Evolutionary conservation across 306 rosid genomes (phyloP).

Genomic region (Trifolium pratense): DNA sequence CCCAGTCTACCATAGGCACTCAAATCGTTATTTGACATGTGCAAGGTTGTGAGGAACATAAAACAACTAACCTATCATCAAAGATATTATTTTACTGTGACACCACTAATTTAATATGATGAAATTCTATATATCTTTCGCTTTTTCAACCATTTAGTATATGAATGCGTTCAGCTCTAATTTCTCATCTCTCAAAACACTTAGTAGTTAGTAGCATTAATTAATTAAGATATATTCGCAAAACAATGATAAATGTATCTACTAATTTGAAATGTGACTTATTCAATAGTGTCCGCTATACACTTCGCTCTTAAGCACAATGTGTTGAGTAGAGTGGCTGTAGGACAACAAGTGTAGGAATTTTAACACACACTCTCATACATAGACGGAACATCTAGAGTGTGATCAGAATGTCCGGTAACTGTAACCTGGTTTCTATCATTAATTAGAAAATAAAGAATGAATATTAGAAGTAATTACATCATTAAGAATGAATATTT

Average conservation of each 20-base stretch:
- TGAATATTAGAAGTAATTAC: too few species aligned
- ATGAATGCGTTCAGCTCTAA: neutral
- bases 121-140: neutral
- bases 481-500: too few species aligned
- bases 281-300: too few species aligned
- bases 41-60: neutral
- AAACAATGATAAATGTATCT: neutral
- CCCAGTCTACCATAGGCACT: conserved; percentile 5
- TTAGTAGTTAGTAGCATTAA: neutral
- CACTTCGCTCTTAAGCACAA: too few species aligned
- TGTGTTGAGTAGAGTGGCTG: too few species aligned
- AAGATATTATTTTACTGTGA: neutral
- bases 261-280: neutral
- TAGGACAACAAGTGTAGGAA: too few species aligned
- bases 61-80: neutral
- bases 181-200: neutral
- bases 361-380: too few species aligned
- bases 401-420: too few species aligned
- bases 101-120: neutral
- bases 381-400: too few species aligned
- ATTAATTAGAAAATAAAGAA: too few species aligned
- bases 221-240: neutral
- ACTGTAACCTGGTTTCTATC: too few species aligned
- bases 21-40: neutral
- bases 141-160: neutral